Base-by-base conservation (phyloP, 352 stramenopile genomes). In the Globisporangium echinulatum region DNA sequence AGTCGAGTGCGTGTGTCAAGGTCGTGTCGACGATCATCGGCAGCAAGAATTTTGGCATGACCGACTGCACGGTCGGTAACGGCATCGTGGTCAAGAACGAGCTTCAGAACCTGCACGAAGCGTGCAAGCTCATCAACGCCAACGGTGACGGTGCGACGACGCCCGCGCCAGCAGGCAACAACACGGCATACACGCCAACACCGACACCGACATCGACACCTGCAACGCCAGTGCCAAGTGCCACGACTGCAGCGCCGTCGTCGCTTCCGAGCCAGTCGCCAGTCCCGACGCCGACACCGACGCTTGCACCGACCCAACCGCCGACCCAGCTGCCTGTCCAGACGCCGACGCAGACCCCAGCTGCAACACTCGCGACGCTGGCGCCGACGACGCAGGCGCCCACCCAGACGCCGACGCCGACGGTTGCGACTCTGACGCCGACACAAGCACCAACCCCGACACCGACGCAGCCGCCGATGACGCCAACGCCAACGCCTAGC, bases 61-160 rank as follows among this genome's bases (percentile, higher is more conserved):
- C 70, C 47, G 71, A 84, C 72, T 84, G 74, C 68, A 81, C 77
- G 15, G 71, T 84, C 49, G 71, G 72, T n/a, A 62, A 76, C 43
- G 71, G 67, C 51, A 68, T 77, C 43, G 74, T 81, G 48, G 64
- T 84, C 49, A 79, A 74, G 72, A 63, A 68, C 47, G 67, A 84
- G 66, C 72, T 84, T 42, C 56, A 58, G 36, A 76, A 70, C 46
- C 72, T 84, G 11, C 62, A 77, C 36, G 59, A 67, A 3, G 75
- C 72, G 0, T 84, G 74, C 61, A 67, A 61, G n/a, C 54, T 72
- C 40, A 63, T 81, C 52, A 64, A 37, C 33, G 50, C 36, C 2
- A 49, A 37, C 15, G 33, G 53, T 5, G 8, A 19, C 19, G n/a
- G 39, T 14, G 25, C 56, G 37, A 37, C 46, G 13, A 57, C 39